These are phyloP conservation scores for Scenedesmus sp. DNA, from an alignment of 163 green algal species.

Conservation along the genomic window DNA sequence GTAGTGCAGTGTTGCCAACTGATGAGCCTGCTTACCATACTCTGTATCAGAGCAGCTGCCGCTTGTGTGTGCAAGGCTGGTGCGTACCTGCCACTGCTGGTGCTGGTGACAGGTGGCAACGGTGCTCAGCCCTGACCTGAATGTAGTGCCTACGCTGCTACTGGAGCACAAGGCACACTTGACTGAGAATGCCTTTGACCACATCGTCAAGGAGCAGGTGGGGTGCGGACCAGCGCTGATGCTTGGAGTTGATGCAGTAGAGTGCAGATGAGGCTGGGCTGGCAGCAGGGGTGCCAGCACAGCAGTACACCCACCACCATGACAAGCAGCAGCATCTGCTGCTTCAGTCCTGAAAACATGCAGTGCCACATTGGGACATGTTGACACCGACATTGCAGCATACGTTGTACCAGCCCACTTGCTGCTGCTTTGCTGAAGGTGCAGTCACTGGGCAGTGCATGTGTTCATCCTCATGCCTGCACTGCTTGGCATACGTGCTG, in stretches of 20 bases:
- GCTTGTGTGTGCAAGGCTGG: not conserved
- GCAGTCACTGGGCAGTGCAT: not conserved
- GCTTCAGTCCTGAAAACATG: not conserved
- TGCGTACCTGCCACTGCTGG: not conserved
- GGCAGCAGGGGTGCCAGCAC: too few relatives aligned
- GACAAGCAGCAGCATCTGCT: not conserved
- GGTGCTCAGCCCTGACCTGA: not conserved
- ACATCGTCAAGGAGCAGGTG: constrained; percentile 41
- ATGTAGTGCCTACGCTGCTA: constrained; percentile 7
- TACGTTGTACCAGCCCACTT: too few relatives aligned
- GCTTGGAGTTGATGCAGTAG: not conserved
- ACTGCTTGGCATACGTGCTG: not conserved
- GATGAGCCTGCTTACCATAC: too few relatives aligned
- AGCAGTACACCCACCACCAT: not conserved
- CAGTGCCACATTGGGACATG: not conserved
- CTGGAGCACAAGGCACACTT: constrained; percentile 46
- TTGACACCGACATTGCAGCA: too few relatives aligned
- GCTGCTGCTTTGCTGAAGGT: not conserved
- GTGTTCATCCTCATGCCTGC: not conserved
- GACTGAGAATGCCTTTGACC: constrained; percentile 42
- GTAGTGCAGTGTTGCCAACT: too few relatives aligned
- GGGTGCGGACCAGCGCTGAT: not conserved
- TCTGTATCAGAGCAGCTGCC: too few relatives aligned
- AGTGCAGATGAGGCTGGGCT: not conserved
- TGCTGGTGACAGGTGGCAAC: not conserved